phyloP scores from a whole-genome alignment of 2,329 filamentous ascomycete genomes.

The Monosporascus sp. region DNA sequence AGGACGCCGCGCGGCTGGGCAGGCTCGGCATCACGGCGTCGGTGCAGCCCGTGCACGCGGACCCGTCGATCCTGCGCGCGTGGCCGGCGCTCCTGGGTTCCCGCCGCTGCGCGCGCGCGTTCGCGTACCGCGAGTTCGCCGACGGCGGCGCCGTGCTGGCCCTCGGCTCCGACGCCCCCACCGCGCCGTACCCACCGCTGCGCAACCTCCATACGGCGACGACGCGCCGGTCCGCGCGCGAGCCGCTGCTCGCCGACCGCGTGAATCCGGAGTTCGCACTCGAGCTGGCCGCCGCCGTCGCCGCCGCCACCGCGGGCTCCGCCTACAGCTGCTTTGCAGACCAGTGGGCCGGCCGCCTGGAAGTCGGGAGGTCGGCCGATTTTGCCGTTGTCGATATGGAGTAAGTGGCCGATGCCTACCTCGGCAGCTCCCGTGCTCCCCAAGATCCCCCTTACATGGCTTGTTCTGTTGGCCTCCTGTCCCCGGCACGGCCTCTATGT shows the following conservation, averaged over 20 bases:
- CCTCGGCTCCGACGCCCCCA: constrained; percentile 40
- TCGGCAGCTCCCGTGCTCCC: too few species aligned
- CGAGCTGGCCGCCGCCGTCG: constrained; percentile 32
- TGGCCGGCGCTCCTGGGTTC: constrained; percentile 54
- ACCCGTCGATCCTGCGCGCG: constrained; percentile 55
- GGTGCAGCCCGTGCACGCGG: constrained; percentile 52
- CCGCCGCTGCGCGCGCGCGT: constrained; percentile 50
- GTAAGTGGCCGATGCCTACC: background rate
- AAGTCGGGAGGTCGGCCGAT: constrained; percentile 39
- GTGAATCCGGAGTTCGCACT: constrained; percentile 38
- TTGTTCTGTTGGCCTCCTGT: background rate
- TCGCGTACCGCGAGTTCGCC: constrained; percentile 58
- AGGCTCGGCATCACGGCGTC: constrained; percentile 54
- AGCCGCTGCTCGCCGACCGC: constrained; percentile 28
- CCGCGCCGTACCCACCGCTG: constrained; percentile 37
- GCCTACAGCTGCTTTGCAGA: constrained; percentile 41
- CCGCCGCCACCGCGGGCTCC: constrained; percentile 35
- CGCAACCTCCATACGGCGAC: constrained; percentile 41
- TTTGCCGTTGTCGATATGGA: constrained; percentile 40
- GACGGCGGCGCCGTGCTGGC: constrained; percentile 37
- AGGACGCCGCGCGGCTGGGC: constrained; percentile 52
- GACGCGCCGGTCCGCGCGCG: constrained; percentile 35
- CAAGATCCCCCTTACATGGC: background rate
- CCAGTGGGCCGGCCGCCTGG: constrained; percentile 35
- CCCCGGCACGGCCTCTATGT: too few species aligned